Evolutionary conservation across 139 green algal genomes (phyloP), one percentile per base, ranked within the genome.

Genomic region (Microglena sp.): DNA sequence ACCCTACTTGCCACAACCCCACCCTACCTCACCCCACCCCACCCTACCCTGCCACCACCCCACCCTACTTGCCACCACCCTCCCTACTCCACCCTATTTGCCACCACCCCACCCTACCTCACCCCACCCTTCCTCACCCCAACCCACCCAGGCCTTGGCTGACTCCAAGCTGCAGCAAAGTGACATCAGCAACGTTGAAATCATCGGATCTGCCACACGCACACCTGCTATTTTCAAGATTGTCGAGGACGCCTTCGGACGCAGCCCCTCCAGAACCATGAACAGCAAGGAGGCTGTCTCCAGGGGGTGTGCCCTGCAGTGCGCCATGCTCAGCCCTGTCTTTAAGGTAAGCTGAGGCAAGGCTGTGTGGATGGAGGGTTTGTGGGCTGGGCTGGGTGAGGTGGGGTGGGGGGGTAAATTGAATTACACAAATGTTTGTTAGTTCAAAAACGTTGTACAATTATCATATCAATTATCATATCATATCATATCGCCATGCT

Each of bases 301-400:
- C 28, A 69, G 91, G 2, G 94, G 94, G 5, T 92, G 84, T 45
- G 94, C 94, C 26, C 83, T 99, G 70, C 90, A 97, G 77, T 96
- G 90, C 74, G 94, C 94, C 56, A 99, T 99, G 94, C 88, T 99
- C 40, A 92, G 77, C 44, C 94, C 94, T 66, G 83, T 90, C 34
- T 97, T 98, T 84, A 86, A 83, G 75, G 79, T 77, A 54, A 24
- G 8, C 60, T 50, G 46, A n/a, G 30, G 28, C 4, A 59, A 45
- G 32, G 27, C 1, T 65, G 66, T 11, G 18, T 21, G 11, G 18
- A 64, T 28, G 27, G 18, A 11, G 40, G 40, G 40, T n/a, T n/a
- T n/a, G n/a, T n/a, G 18, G 11, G 40, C n/a, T n/a, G n/a, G n/a
- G n/a, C n/a, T n/a, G n/a, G n/a, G n/a, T n/a, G n/a, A n/a, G n/a